Evolutionary conservation across 768 basidiomycete species (phyloP), one percentile per base, ranked within the genome.

Genomic region (Podaxis mareebaensis): DNA sequence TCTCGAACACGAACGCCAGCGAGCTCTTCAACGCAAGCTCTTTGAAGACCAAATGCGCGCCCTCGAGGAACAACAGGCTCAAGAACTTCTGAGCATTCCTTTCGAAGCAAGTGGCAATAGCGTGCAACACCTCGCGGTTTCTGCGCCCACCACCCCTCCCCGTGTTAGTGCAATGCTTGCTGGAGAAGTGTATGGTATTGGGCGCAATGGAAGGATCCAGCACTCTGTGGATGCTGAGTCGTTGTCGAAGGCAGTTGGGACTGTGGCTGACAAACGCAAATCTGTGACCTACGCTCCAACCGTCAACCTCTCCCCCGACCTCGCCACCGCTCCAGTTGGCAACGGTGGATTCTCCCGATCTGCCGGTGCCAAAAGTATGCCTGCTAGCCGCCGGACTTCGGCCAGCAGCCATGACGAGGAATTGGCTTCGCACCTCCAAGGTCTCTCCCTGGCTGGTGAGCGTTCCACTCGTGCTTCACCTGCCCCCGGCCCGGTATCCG

Each of bases 41-140:
- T 99, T 98, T 75, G 96, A 99, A 77, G 93, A 96, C 70, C 95
- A 97, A 78, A 97, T 97, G 96, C 90, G 91, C 60, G 88, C 83
- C 59, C 84, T 99, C 67, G 95, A 98, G 78, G 89, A 91, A 67
- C 89, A 94, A 74, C 96, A 99, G 77, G 88, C 87, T 12, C 89
- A 91, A 67, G 92, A 95, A 73, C 83, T 95, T 42, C 86, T 95
- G 70, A 84, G 75, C 67, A 83, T 93, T 68, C 90, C 91, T 39
- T 85, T 84, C 71, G 89, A 91, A 65, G 66, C 83, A n/a, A 77
- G 77, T 54, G 77, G 78, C 48, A 80, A 80, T 63, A 77, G 81
- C 55, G 76, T 89, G 26, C 88, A 90, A 70, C 91, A 93, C 69
- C 75, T 95, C 53, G 93, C 95, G 15, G 90, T 92, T 60, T 95